These are phyloP conservation scores for Echinochloa phyllopogon DNA, from an alignment of 176 grass and related monocot genomes.

Conservation along the genomic window DNA sequence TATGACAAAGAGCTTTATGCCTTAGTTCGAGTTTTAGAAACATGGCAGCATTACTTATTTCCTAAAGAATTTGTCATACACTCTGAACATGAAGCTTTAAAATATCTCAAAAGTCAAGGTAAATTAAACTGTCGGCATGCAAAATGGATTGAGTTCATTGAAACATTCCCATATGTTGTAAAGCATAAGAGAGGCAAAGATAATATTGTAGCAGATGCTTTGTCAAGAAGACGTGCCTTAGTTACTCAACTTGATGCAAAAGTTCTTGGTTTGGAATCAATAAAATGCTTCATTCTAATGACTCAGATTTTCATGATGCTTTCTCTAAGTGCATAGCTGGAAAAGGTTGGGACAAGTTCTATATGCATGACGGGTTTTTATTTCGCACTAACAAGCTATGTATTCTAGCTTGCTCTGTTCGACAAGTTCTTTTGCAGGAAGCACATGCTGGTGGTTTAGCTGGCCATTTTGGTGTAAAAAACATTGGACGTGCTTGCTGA, in stretches of 20 bases:
- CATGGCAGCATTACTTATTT: not conserved
- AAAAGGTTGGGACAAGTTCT: not conserved
- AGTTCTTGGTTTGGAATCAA: not conserved
- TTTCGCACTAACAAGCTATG: not conserved
- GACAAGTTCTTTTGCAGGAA: not conserved
- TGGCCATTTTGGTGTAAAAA: not conserved
- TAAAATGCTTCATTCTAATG: not conserved
- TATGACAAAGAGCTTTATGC: constrained; percentile 14
- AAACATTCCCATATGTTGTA: not conserved
- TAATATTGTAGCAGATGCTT: not conserved
- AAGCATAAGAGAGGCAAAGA: not conserved
- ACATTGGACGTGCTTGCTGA: not conserved
- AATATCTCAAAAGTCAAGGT: not conserved
- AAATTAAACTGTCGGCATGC: not conserved
- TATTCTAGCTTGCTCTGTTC: not conserved
- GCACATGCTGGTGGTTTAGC: not conserved
- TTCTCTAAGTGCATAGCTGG: not conserved
- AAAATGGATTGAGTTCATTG: not conserved
- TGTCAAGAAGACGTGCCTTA: not conserved
- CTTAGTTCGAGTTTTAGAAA: not conserved
- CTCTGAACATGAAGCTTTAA: not conserved
- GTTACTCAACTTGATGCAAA: not conserved
- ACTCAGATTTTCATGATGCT: not conserved
- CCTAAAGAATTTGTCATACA: not conserved
- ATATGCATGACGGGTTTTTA: not conserved